Evolutionary conservation across 2,329 filamentous ascomycete genomes (phyloP), one percentile per base, ranked within the genome.

Genomic region (Lasiodiplodia sp.): DNA sequence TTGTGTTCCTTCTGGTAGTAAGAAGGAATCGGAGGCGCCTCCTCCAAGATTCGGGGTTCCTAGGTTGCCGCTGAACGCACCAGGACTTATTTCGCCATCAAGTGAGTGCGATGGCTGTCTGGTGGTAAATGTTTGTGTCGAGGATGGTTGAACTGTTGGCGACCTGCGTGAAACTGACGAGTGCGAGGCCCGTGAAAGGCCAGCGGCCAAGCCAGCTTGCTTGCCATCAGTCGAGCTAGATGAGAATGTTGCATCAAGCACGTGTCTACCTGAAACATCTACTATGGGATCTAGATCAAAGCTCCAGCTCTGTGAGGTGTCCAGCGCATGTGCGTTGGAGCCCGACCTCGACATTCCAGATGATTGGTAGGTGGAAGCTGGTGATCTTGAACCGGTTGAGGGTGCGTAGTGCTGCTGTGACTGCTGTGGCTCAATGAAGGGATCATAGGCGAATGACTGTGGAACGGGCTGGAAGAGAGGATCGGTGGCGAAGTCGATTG

Each of bases 401-500:
- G 18, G 60, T 8, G 60, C 31, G 10, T 37, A 21, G 18, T 16
- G 28, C 11, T 60, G 56, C 10, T 64, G 60, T 21, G 57, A 49
- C 23, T 38, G 55, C 23, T 51, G 55, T 23, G 34, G 47, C 60
- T 38, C 44, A n/a, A 38, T 2, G 31, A 52, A 52, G 10, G 60
- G 44, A 38, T 64, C 60, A 8, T 52, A 64, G 25, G 58, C 31
- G 60, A 64, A 64, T 7, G 23, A 25, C 14, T 64, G 44, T 18
- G 44, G 47, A 52, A 64, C 44, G 11, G 60, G 16, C 31, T 64
- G 60, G 66, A 68, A 68, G 34, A 63, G 66, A 23, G 56, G 66
- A n/a, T 63, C 66, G 3, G 66, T 60, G 21, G 66, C 37, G 11
- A 68, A 63, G 37, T 53, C 66, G n/a, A 68, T 63, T 14, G 66